Evolutionary conservation across 2,329 filamentous ascomycete genomes (phyloP), one percentile per base, ranked within the genome.

Genomic region (Fusarium udum): DNA sequence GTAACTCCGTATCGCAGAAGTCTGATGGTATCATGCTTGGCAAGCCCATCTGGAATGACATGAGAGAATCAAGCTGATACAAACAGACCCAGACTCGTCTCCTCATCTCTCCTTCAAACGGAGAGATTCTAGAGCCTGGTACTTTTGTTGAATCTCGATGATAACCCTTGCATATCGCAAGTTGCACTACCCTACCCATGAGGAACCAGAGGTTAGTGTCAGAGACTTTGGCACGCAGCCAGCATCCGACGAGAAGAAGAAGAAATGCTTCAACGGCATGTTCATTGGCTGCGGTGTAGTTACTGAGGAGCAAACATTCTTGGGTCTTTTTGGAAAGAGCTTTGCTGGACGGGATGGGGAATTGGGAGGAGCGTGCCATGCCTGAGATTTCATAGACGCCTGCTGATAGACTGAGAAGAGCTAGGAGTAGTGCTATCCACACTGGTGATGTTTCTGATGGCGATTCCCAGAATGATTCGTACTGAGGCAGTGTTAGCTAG

Each of bases 51-150:
- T 86, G 83, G 46, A 85, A 86, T 0, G 84, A 86, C 45, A 86
- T 80, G 14, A 87, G 68, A 0, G 84, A 78, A 39, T 87, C 86
- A 8, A 86, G 72, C 71, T 85, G 84, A 48, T 79, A 81, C 4
- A 84, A 81, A 60, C 83, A 82, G 32, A 84, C 78, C 84, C 86
- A 87, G 1, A 81, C 78, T 7, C 85, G 80, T 6, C 86, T 83
- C n/a, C 86, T 83, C 78, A 87, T 84, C 75, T 87, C 86, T 7
- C 80, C 82, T 32, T 86, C 82, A 45, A 87, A 87, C 0, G 83
- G 80, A 0, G 83, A 83, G 14, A 87, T 76, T 0, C 8, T 26
- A 0, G 45, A 28, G 1, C 78, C 67, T 2, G 82, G 73, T 4
- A 86, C 75, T 39, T 83, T 81, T 14, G 77, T 78, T 1, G 84